These are phyloP conservation scores for Ramaria sp. DNA, from an alignment of 768 basidiomycete genomes.

Conservation along the genomic window DNA sequence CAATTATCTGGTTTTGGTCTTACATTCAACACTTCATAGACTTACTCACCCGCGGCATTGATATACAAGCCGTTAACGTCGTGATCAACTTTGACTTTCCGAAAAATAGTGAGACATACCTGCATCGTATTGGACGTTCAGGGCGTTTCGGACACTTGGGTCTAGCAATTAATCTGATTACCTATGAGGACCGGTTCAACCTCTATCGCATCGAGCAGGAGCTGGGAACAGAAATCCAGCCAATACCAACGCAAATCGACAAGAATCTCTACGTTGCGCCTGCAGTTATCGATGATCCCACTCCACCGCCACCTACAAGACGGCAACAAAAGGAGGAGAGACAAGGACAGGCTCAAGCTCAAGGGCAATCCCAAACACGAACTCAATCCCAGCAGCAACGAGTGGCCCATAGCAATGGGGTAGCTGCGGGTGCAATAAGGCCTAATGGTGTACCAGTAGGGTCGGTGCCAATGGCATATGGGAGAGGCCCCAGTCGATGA, in stretches of 20 bases:
- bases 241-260: slow-evolving; percentile 88
- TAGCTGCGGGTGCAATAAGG: background rate
- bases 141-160: slow-evolving; percentile 97
- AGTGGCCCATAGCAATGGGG: slow-evolving; percentile 3
- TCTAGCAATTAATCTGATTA: slow-evolving; percentile 94
- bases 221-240: slow-evolving; percentile 93
- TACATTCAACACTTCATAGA: slow-evolving; percentile 31
- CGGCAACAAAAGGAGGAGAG: slow-evolving; percentile 5
- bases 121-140: slow-evolving; percentile 96
- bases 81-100: slow-evolving; percentile 99
- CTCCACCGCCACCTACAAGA: slow-evolving; percentile 2
- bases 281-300: slow-evolving; percentile 28
- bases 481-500: slow-evolving; percentile 4
- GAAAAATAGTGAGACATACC: slow-evolving; percentile 97
- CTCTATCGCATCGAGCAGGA: slow-evolving; percentile 98
- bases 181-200: slow-evolving; percentile 96
- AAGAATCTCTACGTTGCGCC: slow-evolving; percentile 90
- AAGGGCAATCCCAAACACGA: background rate
- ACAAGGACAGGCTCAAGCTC: background rate
- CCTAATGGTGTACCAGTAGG: background rate
- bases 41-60: slow-evolving; percentile 96
- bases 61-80: slow-evolving; percentile 99
- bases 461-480: background rate
- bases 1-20: background rate
- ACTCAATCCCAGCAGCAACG: background rate